Evolutionary conservation across 108 stramenopile species (phyloP).

Genomic region (Skeletonema potamos): DNA sequence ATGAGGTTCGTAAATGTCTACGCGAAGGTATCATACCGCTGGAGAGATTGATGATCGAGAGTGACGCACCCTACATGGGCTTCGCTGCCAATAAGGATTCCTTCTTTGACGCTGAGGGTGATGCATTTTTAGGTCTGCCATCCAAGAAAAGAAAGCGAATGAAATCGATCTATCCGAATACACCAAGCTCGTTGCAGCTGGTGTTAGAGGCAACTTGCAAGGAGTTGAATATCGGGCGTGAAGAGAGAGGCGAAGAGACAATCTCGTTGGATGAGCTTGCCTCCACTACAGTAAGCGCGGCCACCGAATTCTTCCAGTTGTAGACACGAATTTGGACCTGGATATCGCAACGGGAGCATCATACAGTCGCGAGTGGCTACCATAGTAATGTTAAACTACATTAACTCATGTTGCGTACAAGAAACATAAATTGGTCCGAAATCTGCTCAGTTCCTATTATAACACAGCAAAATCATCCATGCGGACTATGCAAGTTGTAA

Average conservation of each 20-base stretch:
- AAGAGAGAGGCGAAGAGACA: conserved; percentile 14
- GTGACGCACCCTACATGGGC: conserved; percentile 90
- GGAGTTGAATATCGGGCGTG: conserved; percentile 30
- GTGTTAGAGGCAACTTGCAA: conserved; percentile 59
- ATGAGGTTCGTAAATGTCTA: conserved; percentile 57
- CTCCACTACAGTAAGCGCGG: conserved; percentile 49
- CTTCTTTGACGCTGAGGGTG: conserved; percentile 58
- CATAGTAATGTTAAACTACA: too few species aligned
- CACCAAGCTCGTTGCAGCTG: conserved; percentile 55
- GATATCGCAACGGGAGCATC: too few species aligned
- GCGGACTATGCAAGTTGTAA: background rate
- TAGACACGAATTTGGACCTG: too few species aligned
- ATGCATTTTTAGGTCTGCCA: conserved; percentile 33
- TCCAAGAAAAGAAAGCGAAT: conserved; percentile 76
- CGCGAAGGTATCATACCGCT: conserved; percentile 64
- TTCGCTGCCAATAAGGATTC: conserved; percentile 57
- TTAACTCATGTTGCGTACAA: too few species aligned
- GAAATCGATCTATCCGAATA: conserved; percentile 75
- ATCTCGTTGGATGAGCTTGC: conserved; percentile 50
- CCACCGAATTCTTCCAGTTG: conserved; percentile 47
- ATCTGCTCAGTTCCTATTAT: too few species aligned
- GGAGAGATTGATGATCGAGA: conserved; percentile 83
- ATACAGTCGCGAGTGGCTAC: too few species aligned
- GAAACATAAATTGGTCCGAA: too few species aligned
- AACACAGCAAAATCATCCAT: too few species aligned